phyloP scores from a whole-genome alignment of 495 filamentous ascomycete genomes.

The Halenospora varia region DNA sequence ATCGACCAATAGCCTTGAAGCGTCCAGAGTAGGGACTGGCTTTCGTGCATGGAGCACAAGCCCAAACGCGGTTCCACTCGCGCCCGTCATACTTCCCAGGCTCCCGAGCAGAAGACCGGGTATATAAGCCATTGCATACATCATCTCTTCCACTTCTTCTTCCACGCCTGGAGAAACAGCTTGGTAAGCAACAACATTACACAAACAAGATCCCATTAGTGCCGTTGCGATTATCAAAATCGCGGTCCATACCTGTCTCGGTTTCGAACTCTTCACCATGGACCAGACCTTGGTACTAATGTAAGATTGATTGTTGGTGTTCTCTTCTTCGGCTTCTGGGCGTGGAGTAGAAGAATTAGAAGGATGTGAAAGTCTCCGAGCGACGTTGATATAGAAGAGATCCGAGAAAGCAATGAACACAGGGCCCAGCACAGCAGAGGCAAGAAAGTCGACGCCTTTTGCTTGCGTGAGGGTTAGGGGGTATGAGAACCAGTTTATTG shows the following conservation, averaged over 20 bases:
- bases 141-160: not conserved
- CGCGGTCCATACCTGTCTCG: not conserved
- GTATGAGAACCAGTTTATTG: not conserved
- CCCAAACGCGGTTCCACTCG: not conserved
- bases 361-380: not conserved
- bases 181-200: constrained; percentile 1
- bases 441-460: constrained; percentile 1
- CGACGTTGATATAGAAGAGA: not conserved
- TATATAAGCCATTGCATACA: constrained; percentile 1
- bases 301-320: not conserved
- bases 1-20: not conserved
- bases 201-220: not conserved
- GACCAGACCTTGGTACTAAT: not conserved
- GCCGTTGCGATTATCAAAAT: not conserved
- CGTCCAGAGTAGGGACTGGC: not conserved
- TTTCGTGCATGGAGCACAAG: not conserved
- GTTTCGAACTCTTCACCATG: not conserved
- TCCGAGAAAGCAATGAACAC: not conserved
- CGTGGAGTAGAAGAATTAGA: not conserved
- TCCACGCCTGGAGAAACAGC: not conserved
- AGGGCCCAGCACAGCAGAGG: not conserved
- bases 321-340: not conserved
- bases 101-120: not conserved
- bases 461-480: not conserved
- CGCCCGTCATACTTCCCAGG: not conserved